Base-by-base conservation (phyloP, 1,284 basidiomycete genomes). In the Violaceomyces palustris region DNA sequence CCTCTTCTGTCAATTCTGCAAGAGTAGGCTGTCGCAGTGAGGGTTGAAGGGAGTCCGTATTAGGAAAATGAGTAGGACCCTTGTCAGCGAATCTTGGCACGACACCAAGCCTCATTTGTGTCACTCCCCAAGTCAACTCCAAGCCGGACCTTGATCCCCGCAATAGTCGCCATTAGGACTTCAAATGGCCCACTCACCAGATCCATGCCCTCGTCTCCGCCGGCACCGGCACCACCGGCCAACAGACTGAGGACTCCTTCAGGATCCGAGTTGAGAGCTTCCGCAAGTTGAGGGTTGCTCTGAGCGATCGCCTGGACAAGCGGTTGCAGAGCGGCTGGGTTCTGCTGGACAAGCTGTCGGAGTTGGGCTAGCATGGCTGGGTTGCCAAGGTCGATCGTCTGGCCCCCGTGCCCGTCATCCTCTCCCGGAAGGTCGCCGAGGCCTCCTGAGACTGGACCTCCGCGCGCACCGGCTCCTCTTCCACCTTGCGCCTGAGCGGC, bases 291-390 rank as follows among this genome's bases (percentile, higher is more conserved):
- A 3, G 70, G 70, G 46, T 73, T 72, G 39, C 52, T 59, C 48
- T 73, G 70, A 2, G 68, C 69, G 24, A 73, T 61, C 24, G 69
- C 69, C 36, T 72, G 70, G 3, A 73, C 45, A 4, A 73, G 45
- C 15, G 70, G 70, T 42, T 68, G 64, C 14, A 73, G 51, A 9
- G 70, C 70, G 1, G 69, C 61, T 3, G 70, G 70, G 48, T 73
- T 73, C 39, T 73, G 63, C 44, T 63, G 53, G 9, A 71, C 46
- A 11, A 73, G 54, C 27, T 58, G 50, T 21, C 64, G 65, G n/a
- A 73, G 50, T 46, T 73, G 69, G 3, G 50, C 54, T 3, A 73
- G 53, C 60, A 72, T 64, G 6, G 64, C 60, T 4, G 70, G 70
- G 51, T 72, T 73, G 23, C 65, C 66, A 2, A 73, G 56, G 42